These are phyloP conservation scores for Debaryomyces coudertii DNA, from an alignment of 1,139 yeast genomes.

Conservation along the genomic window DNA sequence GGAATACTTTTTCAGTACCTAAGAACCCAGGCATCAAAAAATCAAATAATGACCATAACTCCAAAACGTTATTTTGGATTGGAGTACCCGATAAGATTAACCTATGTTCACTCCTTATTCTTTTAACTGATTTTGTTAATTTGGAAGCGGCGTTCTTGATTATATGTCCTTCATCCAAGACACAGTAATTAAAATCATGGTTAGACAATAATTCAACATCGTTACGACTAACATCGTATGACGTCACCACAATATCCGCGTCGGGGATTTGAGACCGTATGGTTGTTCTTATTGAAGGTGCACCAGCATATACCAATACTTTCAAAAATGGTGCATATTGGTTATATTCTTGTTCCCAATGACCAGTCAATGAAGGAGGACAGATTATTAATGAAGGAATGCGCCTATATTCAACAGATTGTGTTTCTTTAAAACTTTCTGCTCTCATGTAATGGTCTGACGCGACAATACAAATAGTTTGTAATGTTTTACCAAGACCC, in stretches of 20 bases:
- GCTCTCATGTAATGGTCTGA: constrained; percentile 91
- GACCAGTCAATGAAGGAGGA: constrained; percentile 97
- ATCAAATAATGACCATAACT: constrained; percentile 96
- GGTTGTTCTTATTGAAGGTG: constrained; percentile 72
- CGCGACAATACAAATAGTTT: constrained; percentile 94
- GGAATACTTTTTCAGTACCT: constrained; percentile 93
- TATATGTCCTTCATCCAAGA: constrained; percentile 96
- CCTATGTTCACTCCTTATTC: constrained; percentile 82
- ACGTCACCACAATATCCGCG: constrained; percentile 86
- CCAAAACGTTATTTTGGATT: constrained; percentile 94
- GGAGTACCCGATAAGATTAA: constrained; percentile 96
- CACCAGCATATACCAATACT: constrained; percentile 88
- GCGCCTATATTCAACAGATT: constrained; percentile 68
- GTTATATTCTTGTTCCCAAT: constrained; percentile 95
- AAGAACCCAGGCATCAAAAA: constrained; percentile 98
- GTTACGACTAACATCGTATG: constrained; percentile 94
- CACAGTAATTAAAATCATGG: constrained; percentile 88
- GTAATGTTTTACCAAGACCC: constrained; percentile 98
- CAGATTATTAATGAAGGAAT: constrained; percentile 87
- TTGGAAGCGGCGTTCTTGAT: constrained; percentile 91
- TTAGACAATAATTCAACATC: constrained; percentile 68
- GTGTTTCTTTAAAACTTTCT: constrained; percentile 63
- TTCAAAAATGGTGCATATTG: constrained; percentile 89
- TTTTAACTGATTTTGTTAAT: constrained; percentile 84
- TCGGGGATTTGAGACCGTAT: constrained; percentile 56